Base-by-base conservation (phyloP, 371 early-diverging fungal species). In the Mortierella sp. region DNA sequence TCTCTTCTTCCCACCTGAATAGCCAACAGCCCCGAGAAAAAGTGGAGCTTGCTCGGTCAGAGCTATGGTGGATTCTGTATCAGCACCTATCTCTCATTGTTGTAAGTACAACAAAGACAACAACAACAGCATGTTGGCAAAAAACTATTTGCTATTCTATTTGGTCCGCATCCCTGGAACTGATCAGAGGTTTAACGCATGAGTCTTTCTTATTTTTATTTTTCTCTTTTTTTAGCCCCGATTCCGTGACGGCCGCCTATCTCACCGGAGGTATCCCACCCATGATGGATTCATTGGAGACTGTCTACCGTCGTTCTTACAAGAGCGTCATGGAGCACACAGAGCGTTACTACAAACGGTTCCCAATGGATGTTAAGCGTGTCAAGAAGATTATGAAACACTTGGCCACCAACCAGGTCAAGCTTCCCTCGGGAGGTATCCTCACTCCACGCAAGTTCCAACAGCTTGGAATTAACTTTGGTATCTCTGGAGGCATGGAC, bases 231-330 rank as follows among this genome's bases (percentile, higher is more conserved):
- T 18, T 7, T 72, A 88, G 90, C 71, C 92, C 93, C 0, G 70
- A 83, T n/a, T 90, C 91, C 9, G 60, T 92, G 51, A 75, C 87
- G n/a, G 82, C 86, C 37, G 92, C 90, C 0, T 89, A 85, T 51
- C 90, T 91, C 62, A 91, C 93, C 2, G 93, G 93, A 46, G 93
- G 93, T 46, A 84, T 92, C n/a, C 92, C 92, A 43, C 93, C 93
- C 21, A 75, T 90, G 16, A 83, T 87, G 15, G 85, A 90, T 57
- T 74, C 82, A 5, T 87, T 92, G 23, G 92, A 91, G 30, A 69
- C 82, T 6, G 92, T 92, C 21, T 92, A 92, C 53, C 82, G 86
- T 25, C 84, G 86, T 0, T 75, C 90, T 0, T 92, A 89, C 76
- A 86, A 81, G 75, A 87, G 89, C 21, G 88, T 90, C 52, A 62